Evolutionary conservation across 2,329 filamentous ascomycete genomes (phyloP).

Genomic region (Pestalotiopsis sp.): DNA sequence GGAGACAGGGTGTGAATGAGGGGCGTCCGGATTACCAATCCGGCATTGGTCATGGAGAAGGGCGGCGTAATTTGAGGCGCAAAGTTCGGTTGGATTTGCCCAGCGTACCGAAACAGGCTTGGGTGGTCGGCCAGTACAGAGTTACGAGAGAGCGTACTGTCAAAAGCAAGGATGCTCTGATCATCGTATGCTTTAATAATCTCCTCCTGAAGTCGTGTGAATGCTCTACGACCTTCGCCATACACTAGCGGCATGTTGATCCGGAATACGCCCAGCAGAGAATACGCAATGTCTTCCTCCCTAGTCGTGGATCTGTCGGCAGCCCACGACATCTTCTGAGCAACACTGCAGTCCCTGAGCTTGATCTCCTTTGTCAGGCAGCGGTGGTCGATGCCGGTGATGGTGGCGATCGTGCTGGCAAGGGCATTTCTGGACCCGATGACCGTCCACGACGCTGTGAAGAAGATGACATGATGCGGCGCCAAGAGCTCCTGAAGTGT

Average conservation of each 20-base stretch:
- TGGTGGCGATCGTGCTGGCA: slow-evolving; percentile 5
- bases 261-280: slow-evolving; percentile 18
- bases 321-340: slow-evolving; percentile 25
- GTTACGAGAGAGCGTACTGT: not conserved
- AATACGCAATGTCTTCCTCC: slow-evolving; percentile 24
- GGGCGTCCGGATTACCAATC: not conserved
- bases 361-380: slow-evolving; percentile 17
- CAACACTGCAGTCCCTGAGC: slow-evolving; percentile 14
- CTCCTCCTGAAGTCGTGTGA: slow-evolving; percentile 16
- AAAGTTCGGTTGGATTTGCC: not conserved
- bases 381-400: slow-evolving; percentile 7
- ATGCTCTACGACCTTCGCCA: slow-evolving; percentile 16
- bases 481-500: slow-evolving; percentile 14
- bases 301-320: slow-evolving; percentile 18
- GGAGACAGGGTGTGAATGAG: not conserved
- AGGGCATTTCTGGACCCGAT: slow-evolving; percentile 16
- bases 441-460: slow-evolving; percentile 15
- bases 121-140: not conserved
- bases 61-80: not conserved
- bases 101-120: not conserved
- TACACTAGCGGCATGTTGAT: slow-evolving; percentile 16
- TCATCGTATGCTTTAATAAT: slow-evolving; percentile 11
- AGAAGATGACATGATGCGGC: slow-evolving; percentile 28
- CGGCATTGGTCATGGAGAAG: not conserved
- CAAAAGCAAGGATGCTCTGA: slow-evolving; percentile 1